Evolutionary conservation across 176 grass and related monocot species (phyloP).

Genomic region (Melocanna baccifera): DNA sequence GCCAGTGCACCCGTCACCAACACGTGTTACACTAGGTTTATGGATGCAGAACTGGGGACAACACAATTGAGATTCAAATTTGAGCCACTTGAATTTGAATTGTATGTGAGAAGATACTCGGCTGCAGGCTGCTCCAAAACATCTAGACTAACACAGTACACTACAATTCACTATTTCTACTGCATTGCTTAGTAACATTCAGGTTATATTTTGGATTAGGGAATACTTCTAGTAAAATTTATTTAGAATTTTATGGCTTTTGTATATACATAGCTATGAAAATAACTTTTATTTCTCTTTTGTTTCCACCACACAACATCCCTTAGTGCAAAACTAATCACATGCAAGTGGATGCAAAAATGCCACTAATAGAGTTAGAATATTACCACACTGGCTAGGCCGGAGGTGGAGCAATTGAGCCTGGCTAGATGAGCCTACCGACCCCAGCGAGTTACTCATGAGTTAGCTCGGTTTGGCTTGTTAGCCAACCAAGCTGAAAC

Average conservation of each 20-base stretch:
- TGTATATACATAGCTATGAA: background rate
- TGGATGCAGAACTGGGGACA: constrained; percentile 67
- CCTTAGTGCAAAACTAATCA: background rate
- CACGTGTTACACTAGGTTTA: constrained; percentile 68
- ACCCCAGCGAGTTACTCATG: no score
- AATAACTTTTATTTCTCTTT: background rate
- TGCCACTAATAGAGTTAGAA: background rate
- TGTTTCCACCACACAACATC: background rate
- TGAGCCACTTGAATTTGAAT: background rate
- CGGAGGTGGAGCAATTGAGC: no score
- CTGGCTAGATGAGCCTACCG: background rate
- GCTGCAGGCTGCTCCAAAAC: background rate
- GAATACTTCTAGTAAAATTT: background rate
- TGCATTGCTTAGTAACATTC: background rate
- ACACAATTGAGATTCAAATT: background rate
- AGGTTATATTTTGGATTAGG: background rate
- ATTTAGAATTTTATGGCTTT: background rate
- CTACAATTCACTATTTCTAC: background rate
- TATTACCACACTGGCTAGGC: constrained; percentile 63
- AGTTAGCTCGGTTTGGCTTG: no score
- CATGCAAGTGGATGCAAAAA: background rate
- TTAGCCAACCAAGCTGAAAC: no score
- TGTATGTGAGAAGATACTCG: background rate
- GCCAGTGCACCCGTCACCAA: constrained; percentile 75
- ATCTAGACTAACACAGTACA: background rate